These are phyloP conservation scores for Intubia oerlemansii DNA, from an alignment of 2,329 filamentous ascomycete genomes.

Conservation along the genomic window DNA sequence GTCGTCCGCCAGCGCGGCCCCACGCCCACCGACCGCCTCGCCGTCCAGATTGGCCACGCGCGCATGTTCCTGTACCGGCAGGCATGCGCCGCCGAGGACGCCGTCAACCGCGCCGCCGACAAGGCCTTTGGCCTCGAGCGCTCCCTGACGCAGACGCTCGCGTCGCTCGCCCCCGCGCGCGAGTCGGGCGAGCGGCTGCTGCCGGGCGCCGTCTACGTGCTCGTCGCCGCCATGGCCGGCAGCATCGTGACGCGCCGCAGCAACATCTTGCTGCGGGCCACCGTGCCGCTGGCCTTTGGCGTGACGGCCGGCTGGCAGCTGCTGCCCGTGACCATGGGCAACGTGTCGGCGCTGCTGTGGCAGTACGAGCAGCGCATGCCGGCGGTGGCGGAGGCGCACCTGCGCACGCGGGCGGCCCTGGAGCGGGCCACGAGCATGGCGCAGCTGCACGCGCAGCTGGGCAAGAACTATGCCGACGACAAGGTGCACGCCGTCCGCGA, in stretches of 20 bases:
- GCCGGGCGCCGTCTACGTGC: slow-evolving; percentile 76
- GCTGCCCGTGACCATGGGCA: slow-evolving; percentile 74
- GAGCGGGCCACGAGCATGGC: slow-evolving; percentile 51
- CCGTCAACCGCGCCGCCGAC: slow-evolving; percentile 65
- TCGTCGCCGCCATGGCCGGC: slow-evolving; percentile 87
- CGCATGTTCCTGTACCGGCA: slow-evolving; percentile 65
- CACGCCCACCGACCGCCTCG: slow-evolving; percentile 77
- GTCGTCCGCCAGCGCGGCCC: slow-evolving; percentile 23
- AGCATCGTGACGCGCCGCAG: slow-evolving; percentile 79
- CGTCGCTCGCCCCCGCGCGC: slow-evolving; percentile 66
- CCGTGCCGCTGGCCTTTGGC: slow-evolving; percentile 59
- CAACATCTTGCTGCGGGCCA: slow-evolving; percentile 59
- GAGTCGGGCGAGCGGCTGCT: slow-evolving; percentile 76
- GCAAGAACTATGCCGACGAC: slow-evolving; percentile 53
- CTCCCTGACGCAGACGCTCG: slow-evolving; percentile 74
- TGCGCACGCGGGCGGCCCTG: slow-evolving; percentile 47
- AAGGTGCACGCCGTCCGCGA: slow-evolving; percentile 60
- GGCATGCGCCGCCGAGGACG: slow-evolving; percentile 54
- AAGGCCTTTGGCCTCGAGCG: slow-evolving; percentile 68
- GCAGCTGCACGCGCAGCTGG: slow-evolving; percentile 50
- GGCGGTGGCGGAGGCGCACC: slow-evolving; percentile 59
- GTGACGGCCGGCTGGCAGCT: slow-evolving; percentile 67
- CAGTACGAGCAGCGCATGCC: slow-evolving; percentile 82
- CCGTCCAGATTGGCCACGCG: slow-evolving; percentile 56
- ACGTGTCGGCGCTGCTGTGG: slow-evolving; percentile 74